phyloP scores from a whole-genome alignment of 345 rosid species.

The Nasturtium officinale region DNA sequence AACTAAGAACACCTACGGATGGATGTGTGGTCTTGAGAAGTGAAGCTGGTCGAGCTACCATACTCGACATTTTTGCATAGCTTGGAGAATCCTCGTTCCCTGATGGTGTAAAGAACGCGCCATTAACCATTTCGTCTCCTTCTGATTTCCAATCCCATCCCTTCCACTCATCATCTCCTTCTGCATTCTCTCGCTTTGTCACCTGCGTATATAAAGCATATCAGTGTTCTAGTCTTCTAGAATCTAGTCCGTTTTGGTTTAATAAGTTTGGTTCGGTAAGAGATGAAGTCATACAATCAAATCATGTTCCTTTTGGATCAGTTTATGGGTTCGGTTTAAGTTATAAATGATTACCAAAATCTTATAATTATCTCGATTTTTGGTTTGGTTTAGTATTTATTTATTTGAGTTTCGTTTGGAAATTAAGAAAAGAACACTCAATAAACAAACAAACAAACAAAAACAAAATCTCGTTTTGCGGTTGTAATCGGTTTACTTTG shows the following conservation, averaged over 20 bases:
- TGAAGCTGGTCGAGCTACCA: slow-evolving; percentile 67
- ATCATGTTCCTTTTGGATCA: too few species aligned
- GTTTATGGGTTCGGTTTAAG: too few species aligned
- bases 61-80: slow-evolving; percentile 63
- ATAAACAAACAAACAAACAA: not conserved
- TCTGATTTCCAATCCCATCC: slow-evolving; percentile 77
- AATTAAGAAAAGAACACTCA: too few species aligned
- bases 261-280: not conserved
- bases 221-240: not conserved
- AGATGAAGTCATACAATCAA: too few species aligned
- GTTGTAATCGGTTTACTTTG: not conserved
- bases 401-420: too few species aligned
- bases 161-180: slow-evolving; percentile 51
- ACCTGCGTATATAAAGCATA: slow-evolving; percentile 43
- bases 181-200: slow-evolving; percentile 54
- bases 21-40: slow-evolving; percentile 45
- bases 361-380: too few species aligned
- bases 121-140: slow-evolving; percentile 62
- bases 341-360: too few species aligned
- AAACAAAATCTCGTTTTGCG: too few species aligned
- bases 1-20: slow-evolving; percentile 53
- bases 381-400: too few species aligned
- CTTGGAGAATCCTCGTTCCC: slow-evolving; percentile 54
- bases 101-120: slow-evolving; percentile 63
- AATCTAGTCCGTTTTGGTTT: not conserved